Evolutionary conservation across 1,284 basidiomycete genomes (phyloP).

Genomic region (Marasmius tenuissimus): DNA sequence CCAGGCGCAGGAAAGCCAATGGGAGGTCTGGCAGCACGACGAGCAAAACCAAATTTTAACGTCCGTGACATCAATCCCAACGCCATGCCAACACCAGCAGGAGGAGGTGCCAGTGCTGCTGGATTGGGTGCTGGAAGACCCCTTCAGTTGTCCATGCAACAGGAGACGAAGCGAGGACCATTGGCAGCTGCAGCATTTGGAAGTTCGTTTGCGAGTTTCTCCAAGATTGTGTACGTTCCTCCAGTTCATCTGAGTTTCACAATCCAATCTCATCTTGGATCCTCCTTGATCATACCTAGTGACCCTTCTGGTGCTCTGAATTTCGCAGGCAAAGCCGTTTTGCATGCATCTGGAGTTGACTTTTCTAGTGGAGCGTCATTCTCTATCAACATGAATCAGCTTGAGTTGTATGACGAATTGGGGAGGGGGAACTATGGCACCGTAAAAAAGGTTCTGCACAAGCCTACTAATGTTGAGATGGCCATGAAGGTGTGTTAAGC

Average conservation of each 20-base stretch:
- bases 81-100: slow-evolving; percentile 33
- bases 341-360: slow-evolving; percentile 92
- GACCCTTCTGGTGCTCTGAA: slow-evolving; percentile 94
- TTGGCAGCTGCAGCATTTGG: slow-evolving; percentile 31
- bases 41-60: slow-evolving; percentile 58
- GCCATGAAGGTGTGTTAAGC: slow-evolving; percentile 86
- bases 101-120: slow-evolving; percentile 58
- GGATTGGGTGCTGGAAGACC: slow-evolving; percentile 72
- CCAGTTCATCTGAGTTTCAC: slow-evolving; percentile 1
- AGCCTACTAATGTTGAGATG: slow-evolving; percentile 94
- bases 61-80: slow-evolving; percentile 60
- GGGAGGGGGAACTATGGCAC: slow-evolving; percentile 98
- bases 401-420: slow-evolving; percentile 89
- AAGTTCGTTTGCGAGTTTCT: slow-evolving; percentile 91
- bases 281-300: slow-evolving; percentile 36
- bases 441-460: slow-evolving; percentile 94
- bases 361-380: slow-evolving; percentile 93
- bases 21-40: slow-evolving; percentile 49
- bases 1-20: slow-evolving; percentile 24
- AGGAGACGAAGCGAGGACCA: slow-evolving; percentile 41
- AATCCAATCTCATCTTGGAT: slow-evolving; percentile 14
- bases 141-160: slow-evolving; percentile 33
- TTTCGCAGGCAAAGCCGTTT: slow-evolving; percentile 90
- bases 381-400: slow-evolving; percentile 94
- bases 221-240: slow-evolving; percentile 84